Conservation (phyloP, 139 green algal species). For the Chlamydomonas incerta region DNA sequence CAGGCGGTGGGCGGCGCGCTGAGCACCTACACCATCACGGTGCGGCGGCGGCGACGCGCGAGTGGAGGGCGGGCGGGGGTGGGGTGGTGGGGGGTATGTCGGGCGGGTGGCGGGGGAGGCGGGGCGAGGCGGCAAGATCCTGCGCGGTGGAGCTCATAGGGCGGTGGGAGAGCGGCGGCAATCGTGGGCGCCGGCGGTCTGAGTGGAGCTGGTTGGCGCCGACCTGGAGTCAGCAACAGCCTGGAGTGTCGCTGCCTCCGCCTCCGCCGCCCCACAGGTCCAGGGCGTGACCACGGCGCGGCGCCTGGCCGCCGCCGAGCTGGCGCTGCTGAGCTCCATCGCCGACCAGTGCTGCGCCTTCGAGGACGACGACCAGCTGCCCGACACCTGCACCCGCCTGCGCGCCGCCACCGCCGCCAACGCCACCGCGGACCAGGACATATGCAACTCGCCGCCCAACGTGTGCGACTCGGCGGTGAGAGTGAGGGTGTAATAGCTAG, state of each 20-base stretch:
- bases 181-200: no score
- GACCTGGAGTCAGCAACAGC: no score
- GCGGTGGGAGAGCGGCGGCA: no score
- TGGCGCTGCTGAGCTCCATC: slow-evolving; percentile 10
- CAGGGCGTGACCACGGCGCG: background rate
- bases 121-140: no score
- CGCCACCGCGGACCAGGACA: slow-evolving; percentile 13
- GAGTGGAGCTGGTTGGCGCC: no score
- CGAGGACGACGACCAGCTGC: slow-evolving; percentile 40
- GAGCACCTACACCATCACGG: background rate
- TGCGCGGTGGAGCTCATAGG: no score
- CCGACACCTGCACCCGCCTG: slow-evolving; percentile 17
- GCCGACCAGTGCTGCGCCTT: background rate
- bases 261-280: background rate
- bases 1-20: background rate
- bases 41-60: background rate
- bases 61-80: background rate
- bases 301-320: background rate
- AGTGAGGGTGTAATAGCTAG: no score
- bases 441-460: slow-evolving; percentile 23
- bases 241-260: no score
- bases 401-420: background rate
- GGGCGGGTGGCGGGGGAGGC: background rate
- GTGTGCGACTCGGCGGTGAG: background rate
- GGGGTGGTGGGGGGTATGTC: background rate